Base-by-base conservation (phyloP, 257 asterid genomes). In the Solanum bukasovii region DNA sequence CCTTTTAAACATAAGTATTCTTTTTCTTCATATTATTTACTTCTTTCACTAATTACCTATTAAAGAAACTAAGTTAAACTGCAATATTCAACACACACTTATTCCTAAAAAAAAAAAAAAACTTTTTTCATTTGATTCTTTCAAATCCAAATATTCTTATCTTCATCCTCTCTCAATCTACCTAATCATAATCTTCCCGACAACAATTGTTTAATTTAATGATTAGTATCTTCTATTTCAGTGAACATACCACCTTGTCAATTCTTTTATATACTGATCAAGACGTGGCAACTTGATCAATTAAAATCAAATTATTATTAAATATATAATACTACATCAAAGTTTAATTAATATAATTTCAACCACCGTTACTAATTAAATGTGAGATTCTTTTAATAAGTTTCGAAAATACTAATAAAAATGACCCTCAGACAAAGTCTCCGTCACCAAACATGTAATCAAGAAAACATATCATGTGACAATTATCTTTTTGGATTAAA, bases 181-280 rank as follows among this genome's bases (percentile, higher is more conserved):
- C 37, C n/a, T 78, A n/a, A 25, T 42, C 84, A 42, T 40, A 78
- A 42, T 42, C 35, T 78, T 78, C 37, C 35, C 16, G 38, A 79
- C 67, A 79, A 79, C n/a, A 78, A 20, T 27, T 79, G n/a, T 79
- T 27, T 79, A 75, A 21, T 75, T 21, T 21, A 29, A 75, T 10
- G 25, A 27, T 44, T 16, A 14, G 84, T 13, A 42, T 78, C 14
- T 79, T 79, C 84, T 25, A 14, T 78, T 78, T 78, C 84, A 78
- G 84, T 42, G 63, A 78, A 73, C 82, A 73, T 34, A 71, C 29
- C 46, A 73, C 81, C 81, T 73, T 73, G 9, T 11, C 83, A 38
- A 75, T 75, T 23, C 59, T 75, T 75, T 75, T 75, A 75, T 84
- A 61, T 61, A 84, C 34, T 84, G 87, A 84, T 84, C 78, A 84